These are phyloP conservation scores for Mycena filopes DNA, from an alignment of 768 basidiomycete genomes.

Conservation along the genomic window DNA sequence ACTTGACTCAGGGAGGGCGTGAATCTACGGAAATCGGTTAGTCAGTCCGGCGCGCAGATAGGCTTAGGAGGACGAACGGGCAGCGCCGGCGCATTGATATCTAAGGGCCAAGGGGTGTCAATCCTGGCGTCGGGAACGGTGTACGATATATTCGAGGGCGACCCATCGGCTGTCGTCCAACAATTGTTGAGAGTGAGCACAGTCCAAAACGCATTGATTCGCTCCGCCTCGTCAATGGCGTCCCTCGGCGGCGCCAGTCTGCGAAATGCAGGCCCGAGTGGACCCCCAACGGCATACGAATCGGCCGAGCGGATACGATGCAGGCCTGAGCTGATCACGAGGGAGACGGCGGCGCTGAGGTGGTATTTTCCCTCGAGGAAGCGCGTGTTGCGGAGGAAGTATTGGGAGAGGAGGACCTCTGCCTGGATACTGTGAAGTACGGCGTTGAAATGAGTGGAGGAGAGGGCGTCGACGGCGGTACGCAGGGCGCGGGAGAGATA, in stretches of 20 bases:
- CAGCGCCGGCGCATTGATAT: slow-evolving; percentile 16
- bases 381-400: slow-evolving; percentile 55
- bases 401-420: slow-evolving; percentile 56
- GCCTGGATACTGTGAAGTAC: slow-evolving; percentile 50
- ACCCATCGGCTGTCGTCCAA: slow-evolving; percentile 43
- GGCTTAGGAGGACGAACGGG: slow-evolving; percentile 5
- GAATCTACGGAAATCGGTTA: slow-evolving; percentile 21
- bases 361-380: slow-evolving; percentile 57
- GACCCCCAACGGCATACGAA: slow-evolving; percentile 11
- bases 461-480: slow-evolving; percentile 27
- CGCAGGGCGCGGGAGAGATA: slow-evolving; percentile 35
- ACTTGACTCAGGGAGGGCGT: slow-evolving; percentile 7
- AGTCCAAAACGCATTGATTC: slow-evolving; percentile 43
- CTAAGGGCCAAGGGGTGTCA: slow-evolving; percentile 56
- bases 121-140: slow-evolving; percentile 40
- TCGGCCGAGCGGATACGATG: slow-evolving; percentile 40
- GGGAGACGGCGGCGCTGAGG: slow-evolving; percentile 48
- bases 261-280: slow-evolving; percentile 23
- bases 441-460: slow-evolving; percentile 37
- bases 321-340: slow-evolving; percentile 44
- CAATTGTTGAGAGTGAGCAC: slow-evolving; percentile 49
- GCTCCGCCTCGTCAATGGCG: slow-evolving; percentile 47
- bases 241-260: slow-evolving; percentile 43
- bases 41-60: too few relatives aligned
- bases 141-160: slow-evolving; percentile 44